Conservation (phyloP, 306 rosid genomes). For the Malus asiatica region DNA sequence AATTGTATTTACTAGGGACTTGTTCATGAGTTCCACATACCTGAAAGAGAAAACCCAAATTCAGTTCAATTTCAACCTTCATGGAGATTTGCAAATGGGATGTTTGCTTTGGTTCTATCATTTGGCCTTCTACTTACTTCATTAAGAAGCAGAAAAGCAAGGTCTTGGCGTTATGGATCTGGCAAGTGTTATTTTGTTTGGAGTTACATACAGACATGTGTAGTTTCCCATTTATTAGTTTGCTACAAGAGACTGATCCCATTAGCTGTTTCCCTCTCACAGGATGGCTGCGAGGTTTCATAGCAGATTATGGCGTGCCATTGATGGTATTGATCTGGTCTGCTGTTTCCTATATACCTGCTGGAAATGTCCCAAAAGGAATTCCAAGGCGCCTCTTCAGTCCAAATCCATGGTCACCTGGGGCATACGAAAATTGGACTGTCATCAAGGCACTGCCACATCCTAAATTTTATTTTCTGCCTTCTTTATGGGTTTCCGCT, state of each 20-base stretch:
- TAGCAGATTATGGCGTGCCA: constrained; percentile 83
- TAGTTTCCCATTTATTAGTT: neutral
- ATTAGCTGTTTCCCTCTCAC: constrained; percentile 8
- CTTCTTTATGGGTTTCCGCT: neutral
- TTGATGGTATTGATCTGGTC: constrained; percentile 74
- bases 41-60: constrained; percentile 47
- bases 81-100: constrained; percentile 85
- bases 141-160: constrained; percentile 65
- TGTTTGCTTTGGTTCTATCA: constrained; percentile 73
- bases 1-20: constrained; percentile 50
- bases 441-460: constrained; percentile 47
- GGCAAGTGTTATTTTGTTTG: constrained; percentile 30
- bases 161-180: constrained; percentile 74
- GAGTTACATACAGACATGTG: neutral
- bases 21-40: constrained; percentile 48
- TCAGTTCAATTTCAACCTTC: constrained; percentile 55
- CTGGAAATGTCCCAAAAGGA: constrained; percentile 54
- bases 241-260: neutral
- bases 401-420: constrained; percentile 83
- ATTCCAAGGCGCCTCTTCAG: constrained; percentile 77
- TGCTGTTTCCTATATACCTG: constrained; percentile 58
- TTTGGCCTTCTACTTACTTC: constrained; percentile 73
- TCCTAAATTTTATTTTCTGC: neutral
- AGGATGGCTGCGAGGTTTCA: constrained; percentile 59
- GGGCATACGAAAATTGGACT: constrained; percentile 72